phyloP scores from a whole-genome alignment of 108 stramenopile genomes.

The Pseudonitzschia pungens region DNA sequence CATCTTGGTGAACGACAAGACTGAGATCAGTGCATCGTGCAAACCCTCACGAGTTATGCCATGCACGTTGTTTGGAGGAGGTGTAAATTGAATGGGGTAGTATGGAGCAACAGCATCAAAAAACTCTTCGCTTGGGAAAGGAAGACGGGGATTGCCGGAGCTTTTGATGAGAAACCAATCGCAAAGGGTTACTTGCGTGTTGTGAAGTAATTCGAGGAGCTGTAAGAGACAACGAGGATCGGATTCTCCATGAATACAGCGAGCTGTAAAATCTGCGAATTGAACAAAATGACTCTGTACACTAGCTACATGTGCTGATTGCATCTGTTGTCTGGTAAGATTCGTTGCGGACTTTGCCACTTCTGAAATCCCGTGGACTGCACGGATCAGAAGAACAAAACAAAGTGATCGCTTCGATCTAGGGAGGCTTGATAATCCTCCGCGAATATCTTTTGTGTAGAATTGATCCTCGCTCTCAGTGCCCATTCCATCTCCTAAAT shows the following conservation, averaged over 20 bases:
- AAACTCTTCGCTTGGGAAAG: conserved; percentile 61
- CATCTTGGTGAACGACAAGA: conserved; percentile 54
- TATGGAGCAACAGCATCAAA: conserved; percentile 88
- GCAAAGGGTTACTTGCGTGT: conserved; percentile 43
- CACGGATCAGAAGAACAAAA: conserved; percentile 57
- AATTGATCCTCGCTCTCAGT: conserved; percentile 4
- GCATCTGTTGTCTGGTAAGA: conserved; percentile 5
- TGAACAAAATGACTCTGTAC: conserved; percentile 34
- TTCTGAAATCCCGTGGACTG: conserved; percentile 32
- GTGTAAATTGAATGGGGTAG: conserved; percentile 84
- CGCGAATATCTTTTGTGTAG: conserved; percentile 35
- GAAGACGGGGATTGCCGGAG: neutral
- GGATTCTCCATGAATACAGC: conserved; percentile 85
- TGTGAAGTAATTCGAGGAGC: conserved; percentile 59
- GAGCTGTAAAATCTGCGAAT: conserved; percentile 56
- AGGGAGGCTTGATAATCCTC: conserved; percentile 61
- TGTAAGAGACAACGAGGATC: conserved; percentile 87
- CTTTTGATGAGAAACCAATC: conserved; percentile 18
- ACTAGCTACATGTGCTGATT: neutral
- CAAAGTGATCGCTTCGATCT: conserved; percentile 70
- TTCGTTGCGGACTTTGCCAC: conserved; percentile 4
- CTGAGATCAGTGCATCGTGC: conserved; percentile 55
- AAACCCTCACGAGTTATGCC: conserved; percentile 74
- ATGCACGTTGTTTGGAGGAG: conserved; percentile 81
- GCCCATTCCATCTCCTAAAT: conserved; percentile 38